Evolutionary conservation across 306 rosid species (phyloP).

Genomic region (Dalbergia oliveri): DNA sequence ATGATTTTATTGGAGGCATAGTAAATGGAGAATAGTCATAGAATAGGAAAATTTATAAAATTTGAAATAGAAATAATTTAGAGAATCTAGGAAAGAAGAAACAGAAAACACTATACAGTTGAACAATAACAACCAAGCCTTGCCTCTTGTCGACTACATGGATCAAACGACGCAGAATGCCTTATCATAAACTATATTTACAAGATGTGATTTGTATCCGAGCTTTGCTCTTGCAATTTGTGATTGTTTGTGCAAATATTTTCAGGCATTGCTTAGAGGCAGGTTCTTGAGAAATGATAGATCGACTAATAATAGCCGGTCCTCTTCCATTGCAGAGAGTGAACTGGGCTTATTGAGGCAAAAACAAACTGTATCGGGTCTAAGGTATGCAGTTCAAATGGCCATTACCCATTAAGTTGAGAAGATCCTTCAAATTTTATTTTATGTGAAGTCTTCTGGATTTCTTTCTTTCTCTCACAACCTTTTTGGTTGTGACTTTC

Average conservation of each 20-base stretch:
- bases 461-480: slow-evolving; percentile 23
- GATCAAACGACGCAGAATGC: too few relatives aligned
- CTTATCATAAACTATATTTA: too few relatives aligned
- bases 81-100: slow-evolving; percentile 34
- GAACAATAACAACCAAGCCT: background rate
- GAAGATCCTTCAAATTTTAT: slow-evolving; percentile 1
- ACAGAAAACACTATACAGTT: background rate
- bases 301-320: slow-evolving; percentile 63
- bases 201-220: slow-evolving; percentile 31
- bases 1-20: slow-evolving; percentile 9
- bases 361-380: slow-evolving; percentile 90
- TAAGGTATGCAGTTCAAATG: slow-evolving; percentile 69
- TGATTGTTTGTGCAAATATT: slow-evolving; percentile 39
- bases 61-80: slow-evolving; percentile 26
- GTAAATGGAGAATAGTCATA: slow-evolving; percentile 16
- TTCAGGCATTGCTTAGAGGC: slow-evolving; percentile 94
- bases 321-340: slow-evolving; percentile 82
- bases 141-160: too few relatives aligned
- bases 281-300: slow-evolving; percentile 93
- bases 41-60: slow-evolving; percentile 13
- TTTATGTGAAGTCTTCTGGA: slow-evolving; percentile 30
- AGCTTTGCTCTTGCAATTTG: slow-evolving; percentile 47
- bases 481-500: background rate
- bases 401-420: slow-evolving; percentile 15
- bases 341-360: slow-evolving; percentile 91